These are phyloP conservation scores for Mycena maculata DNA, from an alignment of 768 basidiomycete genomes.

Conservation along the genomic window DNA sequence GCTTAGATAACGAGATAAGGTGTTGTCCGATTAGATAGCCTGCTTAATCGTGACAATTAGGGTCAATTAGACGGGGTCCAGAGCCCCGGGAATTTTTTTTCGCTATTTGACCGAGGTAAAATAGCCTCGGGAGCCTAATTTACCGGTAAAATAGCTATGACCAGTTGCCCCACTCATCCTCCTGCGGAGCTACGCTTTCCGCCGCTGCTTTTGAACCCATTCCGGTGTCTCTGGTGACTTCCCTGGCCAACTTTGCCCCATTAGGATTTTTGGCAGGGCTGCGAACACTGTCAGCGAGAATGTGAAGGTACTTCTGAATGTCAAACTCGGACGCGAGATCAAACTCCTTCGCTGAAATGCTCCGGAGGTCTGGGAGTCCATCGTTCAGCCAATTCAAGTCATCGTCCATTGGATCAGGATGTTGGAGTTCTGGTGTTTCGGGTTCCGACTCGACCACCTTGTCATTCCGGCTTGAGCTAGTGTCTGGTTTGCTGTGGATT, in stretches of 20 bases:
- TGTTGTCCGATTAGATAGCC: too few relatives aligned
- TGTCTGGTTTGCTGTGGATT: background rate
- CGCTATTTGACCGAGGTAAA: conserved; percentile 4
- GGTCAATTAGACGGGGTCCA: too few relatives aligned
- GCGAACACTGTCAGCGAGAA: conserved; percentile 4
- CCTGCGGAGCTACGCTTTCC: conserved; percentile 11
- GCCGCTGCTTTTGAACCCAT: background rate
- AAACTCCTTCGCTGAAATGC: background rate
- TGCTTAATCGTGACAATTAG: conserved; percentile 5
- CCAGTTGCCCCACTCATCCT: conserved; percentile 11
- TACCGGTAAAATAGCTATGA: conserved; percentile 10
- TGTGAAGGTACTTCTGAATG: conserved; percentile 15
- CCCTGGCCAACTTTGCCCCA: background rate
- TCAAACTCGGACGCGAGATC: conserved; percentile 12
- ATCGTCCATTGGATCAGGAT: background rate
- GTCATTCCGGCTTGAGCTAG: background rate
- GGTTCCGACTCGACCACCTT: background rate
- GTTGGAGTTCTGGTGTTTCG: background rate
- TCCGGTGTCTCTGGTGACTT: background rate
- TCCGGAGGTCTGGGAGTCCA: conserved; percentile 11
- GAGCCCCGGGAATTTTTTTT: too few relatives aligned
- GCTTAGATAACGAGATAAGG: too few relatives aligned
- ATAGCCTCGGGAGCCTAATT: background rate
- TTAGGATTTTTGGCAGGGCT: background rate
- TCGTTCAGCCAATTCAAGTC: conserved; percentile 11